These are phyloP conservation scores for Umbelopsis vinacea DNA, from an alignment of 192 early-diverging fungal species.

Conservation along the genomic window DNA sequence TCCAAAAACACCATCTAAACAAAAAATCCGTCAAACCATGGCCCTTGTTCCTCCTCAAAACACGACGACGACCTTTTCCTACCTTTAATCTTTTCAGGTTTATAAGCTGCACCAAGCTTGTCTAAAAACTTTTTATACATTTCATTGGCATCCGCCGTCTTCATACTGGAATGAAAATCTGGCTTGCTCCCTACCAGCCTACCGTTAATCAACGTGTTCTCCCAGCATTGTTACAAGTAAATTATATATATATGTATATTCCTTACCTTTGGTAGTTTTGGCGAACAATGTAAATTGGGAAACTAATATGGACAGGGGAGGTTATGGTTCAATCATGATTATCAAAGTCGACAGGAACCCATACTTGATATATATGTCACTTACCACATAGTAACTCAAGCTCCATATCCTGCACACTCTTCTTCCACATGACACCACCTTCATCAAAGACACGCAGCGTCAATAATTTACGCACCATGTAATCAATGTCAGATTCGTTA, in stretches of 20 bases:
- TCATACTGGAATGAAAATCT: constrained; percentile 93
- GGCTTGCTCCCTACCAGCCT: constrained; percentile 71
- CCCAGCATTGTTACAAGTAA: neutral
- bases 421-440: constrained; percentile 76
- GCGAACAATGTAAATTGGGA: constrained; percentile 95
- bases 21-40: neutral
- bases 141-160: constrained; percentile 61
- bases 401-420: constrained; percentile 73
- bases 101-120: constrained; percentile 66
- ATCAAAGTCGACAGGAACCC: too few species aligned
- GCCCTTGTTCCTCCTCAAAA: neutral
- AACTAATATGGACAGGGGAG: constrained; percentile 48
- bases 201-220: constrained; percentile 7
- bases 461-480: constrained; percentile 84
- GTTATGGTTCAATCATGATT: too few species aligned
- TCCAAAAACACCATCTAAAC: constrained; percentile 84
- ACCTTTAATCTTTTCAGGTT: constrained; percentile 75
- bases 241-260: too few species aligned
- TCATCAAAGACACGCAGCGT: constrained; percentile 81
- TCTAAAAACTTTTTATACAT: constrained; percentile 80
- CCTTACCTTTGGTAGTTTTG: constrained; percentile 70
- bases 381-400: constrained; percentile 81
- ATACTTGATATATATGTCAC: too few species aligned
- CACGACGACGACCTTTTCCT: constrained; percentile 11
- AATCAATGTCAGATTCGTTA: constrained; percentile 77